Evolutionary conservation across 495 filamentous ascomycete genomes (phyloP).

Genomic region (Aspergillus olivimuriae): DNA sequence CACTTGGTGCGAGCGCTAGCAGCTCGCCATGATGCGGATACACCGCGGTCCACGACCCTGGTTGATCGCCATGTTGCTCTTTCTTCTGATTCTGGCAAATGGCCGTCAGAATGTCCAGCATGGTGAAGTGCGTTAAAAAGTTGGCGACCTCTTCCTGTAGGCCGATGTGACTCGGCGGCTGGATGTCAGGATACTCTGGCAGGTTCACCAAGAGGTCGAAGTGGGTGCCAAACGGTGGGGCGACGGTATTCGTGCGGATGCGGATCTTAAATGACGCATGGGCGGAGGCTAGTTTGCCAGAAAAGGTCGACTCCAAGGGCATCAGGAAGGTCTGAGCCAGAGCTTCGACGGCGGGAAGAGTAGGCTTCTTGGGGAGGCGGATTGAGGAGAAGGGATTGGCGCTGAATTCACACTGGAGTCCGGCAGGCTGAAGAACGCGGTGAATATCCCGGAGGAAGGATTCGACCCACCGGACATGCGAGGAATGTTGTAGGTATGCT

Average conservation of each 20-base stretch:
- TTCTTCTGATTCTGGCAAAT: slow-evolving; percentile 16
- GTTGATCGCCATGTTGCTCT: background rate
- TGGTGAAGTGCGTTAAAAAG: slow-evolving; percentile 30
- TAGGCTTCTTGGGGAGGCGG: slow-evolving; percentile 2
- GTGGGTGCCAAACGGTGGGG: slow-evolving; percentile 39
- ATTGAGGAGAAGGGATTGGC: slow-evolving; percentile 25
- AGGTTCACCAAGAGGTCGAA: slow-evolving; percentile 39
- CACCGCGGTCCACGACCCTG: slow-evolving; percentile 23
- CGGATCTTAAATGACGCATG: slow-evolving; percentile 37
- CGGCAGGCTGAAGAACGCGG: slow-evolving; percentile 33
- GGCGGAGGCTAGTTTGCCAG: slow-evolving; percentile 28
- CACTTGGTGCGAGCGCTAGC: slow-evolving; percentile 13
- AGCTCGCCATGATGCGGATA: slow-evolving; percentile 42
- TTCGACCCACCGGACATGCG: slow-evolving; percentile 33
- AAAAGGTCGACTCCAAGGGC: slow-evolving; percentile 38
- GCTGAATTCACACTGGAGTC: slow-evolving; percentile 29
- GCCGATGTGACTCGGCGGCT: slow-evolving; percentile 30
- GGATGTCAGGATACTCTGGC: slow-evolving; percentile 26
- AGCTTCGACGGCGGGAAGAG: slow-evolving; percentile 26
- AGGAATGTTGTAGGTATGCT: slow-evolving; percentile 55
- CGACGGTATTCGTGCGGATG: slow-evolving; percentile 37
- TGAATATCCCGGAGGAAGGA: slow-evolving; percentile 31
- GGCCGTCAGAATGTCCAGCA: slow-evolving; percentile 32
- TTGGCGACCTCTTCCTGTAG: slow-evolving; percentile 33
- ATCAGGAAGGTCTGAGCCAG: slow-evolving; percentile 34